phyloP scores from a whole-genome alignment of 495 filamentous ascomycete species.

The Umbilicaria muhlenbergii region DNA sequence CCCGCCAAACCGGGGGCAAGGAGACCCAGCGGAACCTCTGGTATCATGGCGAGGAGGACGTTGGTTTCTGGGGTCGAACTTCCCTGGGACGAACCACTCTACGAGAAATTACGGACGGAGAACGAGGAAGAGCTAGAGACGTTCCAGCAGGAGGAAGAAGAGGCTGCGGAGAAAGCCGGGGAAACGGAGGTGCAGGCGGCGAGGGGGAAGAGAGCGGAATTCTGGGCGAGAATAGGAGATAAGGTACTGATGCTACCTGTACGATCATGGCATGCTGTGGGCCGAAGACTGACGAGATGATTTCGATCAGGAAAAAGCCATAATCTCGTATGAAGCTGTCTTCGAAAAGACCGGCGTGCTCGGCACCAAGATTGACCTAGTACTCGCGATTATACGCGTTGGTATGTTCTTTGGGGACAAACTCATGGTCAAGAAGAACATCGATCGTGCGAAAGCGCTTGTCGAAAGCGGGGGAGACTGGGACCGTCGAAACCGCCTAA shows the following conservation, averaged over 20 bases:
- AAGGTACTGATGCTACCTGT: slow-evolving; percentile 43
- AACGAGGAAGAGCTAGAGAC: slow-evolving; percentile 82
- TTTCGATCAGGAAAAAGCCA: slow-evolving; percentile 63
- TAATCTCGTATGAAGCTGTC: slow-evolving; percentile 78
- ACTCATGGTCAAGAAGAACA: slow-evolving; percentile 75
- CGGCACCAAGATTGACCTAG: slow-evolving; percentile 91
- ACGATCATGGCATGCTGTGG: too few relatives aligned
- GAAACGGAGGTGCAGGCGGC: slow-evolving; percentile 91
- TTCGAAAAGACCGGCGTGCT: slow-evolving; percentile 88
- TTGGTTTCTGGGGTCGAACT: slow-evolving; percentile 45
- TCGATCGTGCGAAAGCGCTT: slow-evolving; percentile 77
- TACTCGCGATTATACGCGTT: slow-evolving; percentile 88
- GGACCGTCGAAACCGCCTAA: slow-evolving; percentile 93
- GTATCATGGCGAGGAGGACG: slow-evolving; percentile 56
- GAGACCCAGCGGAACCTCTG: slow-evolving; percentile 40
- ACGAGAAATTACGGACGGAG: slow-evolving; percentile 68
- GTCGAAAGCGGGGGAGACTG: slow-evolving; percentile 94
- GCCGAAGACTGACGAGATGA: too few relatives aligned
- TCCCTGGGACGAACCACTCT: slow-evolving; percentile 80
- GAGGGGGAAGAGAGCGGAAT: slow-evolving; percentile 85
- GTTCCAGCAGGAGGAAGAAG: slow-evolving; percentile 92
- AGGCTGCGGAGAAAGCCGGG: slow-evolving; percentile 85
- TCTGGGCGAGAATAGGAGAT: slow-evolving; percentile 85
- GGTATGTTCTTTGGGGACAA: slow-evolving; percentile 92
- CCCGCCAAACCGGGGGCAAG: slow-evolving; percentile 35